Percentiles rank a stretch among this genome's conserved stretches.
Conservation (phyloP, 2,329 filamentous ascomycete genomes). For the Nemania bipapillata region DNA sequence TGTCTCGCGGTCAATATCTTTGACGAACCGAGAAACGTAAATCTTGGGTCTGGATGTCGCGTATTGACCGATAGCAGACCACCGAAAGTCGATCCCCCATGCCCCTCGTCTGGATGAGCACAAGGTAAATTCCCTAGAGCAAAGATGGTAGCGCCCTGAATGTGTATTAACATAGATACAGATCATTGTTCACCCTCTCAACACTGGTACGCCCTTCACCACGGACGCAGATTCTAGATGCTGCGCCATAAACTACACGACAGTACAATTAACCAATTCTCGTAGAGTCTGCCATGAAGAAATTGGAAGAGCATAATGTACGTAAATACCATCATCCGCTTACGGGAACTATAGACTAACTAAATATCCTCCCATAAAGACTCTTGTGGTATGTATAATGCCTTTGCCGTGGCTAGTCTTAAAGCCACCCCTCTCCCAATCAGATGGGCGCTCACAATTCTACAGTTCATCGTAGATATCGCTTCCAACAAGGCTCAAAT, state of each 20-base stretch:
- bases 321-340: too few relatives aligned
- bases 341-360: too few relatives aligned
- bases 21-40: not conserved
- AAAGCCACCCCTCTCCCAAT: not conserved
- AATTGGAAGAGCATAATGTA: constrained; percentile 99
- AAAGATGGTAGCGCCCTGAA: too few relatives aligned
- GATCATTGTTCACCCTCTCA: constrained; percentile 96
- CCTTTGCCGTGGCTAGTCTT: not conserved
- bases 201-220: constrained; percentile 66
- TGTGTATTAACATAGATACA: constrained; percentile 8
- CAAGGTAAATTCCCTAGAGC: constrained; percentile 61
- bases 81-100: constrained; percentile 92
- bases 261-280: not conserved
- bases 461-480: constrained; percentile 85
- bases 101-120: constrained; percentile 92
- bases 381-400: constrained; percentile 62
- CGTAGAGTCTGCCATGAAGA: constrained; percentile 99
- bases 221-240: too few relatives aligned
- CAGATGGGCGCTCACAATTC: constrained; percentile 35
- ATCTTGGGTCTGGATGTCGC: not conserved
- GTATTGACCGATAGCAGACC: constrained; percentile 67
- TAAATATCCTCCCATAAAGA: too few relatives aligned
- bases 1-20: not conserved
- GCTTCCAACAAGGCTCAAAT: constrained; percentile 99
- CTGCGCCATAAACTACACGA: too few relatives aligned